These are phyloP conservation scores for Debaryomyces tyrocola DNA, from an alignment of 805 yeast genomes.

Conservation along the genomic window DNA sequence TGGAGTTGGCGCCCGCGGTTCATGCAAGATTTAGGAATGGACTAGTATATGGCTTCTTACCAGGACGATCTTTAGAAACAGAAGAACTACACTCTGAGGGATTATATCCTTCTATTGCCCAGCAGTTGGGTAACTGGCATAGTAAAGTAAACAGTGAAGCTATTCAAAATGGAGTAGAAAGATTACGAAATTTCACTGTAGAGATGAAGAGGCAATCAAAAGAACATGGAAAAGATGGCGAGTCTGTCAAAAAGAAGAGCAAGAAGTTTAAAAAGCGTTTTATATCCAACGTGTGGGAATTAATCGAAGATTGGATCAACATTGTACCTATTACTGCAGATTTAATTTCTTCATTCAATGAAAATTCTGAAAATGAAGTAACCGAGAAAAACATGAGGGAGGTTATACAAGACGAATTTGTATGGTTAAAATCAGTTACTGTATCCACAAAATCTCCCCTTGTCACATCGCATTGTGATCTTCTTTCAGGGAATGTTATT, in stretches of 20 bases:
- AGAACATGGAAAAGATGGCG: slow-evolving; percentile 7
- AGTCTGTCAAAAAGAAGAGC: slow-evolving; percentile 9
- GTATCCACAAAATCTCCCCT: slow-evolving; percentile 44
- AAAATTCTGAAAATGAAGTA: slow-evolving; percentile 24
- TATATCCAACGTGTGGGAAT: slow-evolving; percentile 55
- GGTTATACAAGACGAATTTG: slow-evolving; percentile 50
- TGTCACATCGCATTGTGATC: slow-evolving; percentile 71
- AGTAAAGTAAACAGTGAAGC: slow-evolving; percentile 41
- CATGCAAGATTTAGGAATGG: slow-evolving; percentile 73
- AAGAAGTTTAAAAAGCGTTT: slow-evolving; percentile 24
- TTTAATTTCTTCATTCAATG: slow-evolving; percentile 34
- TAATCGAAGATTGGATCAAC: slow-evolving; percentile 61
- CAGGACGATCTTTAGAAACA: slow-evolving; percentile 61
- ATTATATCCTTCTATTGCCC: slow-evolving; percentile 60
- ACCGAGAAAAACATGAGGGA: slow-evolving; percentile 28
- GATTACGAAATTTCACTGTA: slow-evolving; percentile 31
- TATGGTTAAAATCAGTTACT: slow-evolving; percentile 51
- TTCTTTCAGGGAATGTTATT: slow-evolving; percentile 71
- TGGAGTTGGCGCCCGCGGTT: slow-evolving; percentile 66
- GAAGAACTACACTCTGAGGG: slow-evolving; percentile 49
- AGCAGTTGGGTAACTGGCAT: slow-evolving; percentile 73
- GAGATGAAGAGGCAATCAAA: slow-evolving; percentile 12
- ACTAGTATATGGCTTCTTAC: slow-evolving; percentile 64
- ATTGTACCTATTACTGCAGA: slow-evolving; percentile 54
- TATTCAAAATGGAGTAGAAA: slow-evolving; percentile 48